phyloP scores from a whole-genome alignment of 176 grass and related monocot genomes.

The Thalia dealbata region DNA sequence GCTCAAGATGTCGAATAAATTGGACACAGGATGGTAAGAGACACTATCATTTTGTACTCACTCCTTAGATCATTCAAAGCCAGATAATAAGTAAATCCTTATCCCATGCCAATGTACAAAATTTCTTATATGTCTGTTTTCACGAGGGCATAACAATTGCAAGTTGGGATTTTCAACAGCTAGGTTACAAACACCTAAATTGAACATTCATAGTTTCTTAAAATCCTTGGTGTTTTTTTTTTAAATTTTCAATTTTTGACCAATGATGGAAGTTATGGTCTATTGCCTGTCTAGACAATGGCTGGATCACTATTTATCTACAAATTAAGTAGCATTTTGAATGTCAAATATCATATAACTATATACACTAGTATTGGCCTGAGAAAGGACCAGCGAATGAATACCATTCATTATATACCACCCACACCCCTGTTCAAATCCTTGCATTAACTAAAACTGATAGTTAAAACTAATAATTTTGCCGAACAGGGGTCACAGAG shows the following conservation, averaged over 20 bases:
- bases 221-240: background rate
- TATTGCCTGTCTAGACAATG: too few species aligned
- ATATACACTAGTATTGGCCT: too few species aligned
- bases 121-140: too few species aligned
- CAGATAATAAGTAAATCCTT: background rate
- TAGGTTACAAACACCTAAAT: background rate
- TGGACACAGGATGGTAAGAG: constrained; percentile 82
- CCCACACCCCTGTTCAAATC: too few species aligned
- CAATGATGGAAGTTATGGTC: background rate
- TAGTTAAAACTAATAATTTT: background rate
- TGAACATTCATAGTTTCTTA: background rate
- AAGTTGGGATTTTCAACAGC: too few species aligned
- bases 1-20: constrained; percentile 89
- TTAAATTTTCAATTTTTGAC: too few species aligned
- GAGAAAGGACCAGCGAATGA: too few species aligned
- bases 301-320: too few species aligned
- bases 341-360: too few species aligned
- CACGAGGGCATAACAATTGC: too few species aligned
- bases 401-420: too few species aligned
- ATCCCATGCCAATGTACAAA: background rate
- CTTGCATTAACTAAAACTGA: background rate
- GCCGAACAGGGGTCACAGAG: background rate
- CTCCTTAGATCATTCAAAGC: background rate
- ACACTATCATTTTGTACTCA: background rate
- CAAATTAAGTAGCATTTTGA: too few species aligned